Evolutionary conservation across 306 rosid species (phyloP).

Genomic region (Trichosanthes truncata): DNA sequence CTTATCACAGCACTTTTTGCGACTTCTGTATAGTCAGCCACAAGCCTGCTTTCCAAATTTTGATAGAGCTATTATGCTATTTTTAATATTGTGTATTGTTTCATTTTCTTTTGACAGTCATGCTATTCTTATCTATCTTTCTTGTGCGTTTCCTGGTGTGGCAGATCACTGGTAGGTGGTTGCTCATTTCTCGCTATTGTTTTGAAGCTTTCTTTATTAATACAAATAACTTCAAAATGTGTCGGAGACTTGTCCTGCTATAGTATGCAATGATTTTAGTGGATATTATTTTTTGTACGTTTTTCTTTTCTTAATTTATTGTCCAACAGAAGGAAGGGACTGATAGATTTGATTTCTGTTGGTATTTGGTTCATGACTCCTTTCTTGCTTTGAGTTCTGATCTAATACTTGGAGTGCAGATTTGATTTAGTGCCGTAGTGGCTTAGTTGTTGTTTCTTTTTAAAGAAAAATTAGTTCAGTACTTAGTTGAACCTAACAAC

Average conservation of each 20-base stretch:
- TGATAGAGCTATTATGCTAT: not conserved
- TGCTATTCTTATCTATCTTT: slow-evolving; percentile 70
- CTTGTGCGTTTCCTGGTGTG: slow-evolving; percentile 75
- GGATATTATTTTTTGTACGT: not conserved
- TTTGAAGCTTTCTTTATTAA: not conserved
- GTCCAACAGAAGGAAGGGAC: not conserved
- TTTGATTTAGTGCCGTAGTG: not conserved
- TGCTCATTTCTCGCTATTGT: slow-evolving; percentile 10
- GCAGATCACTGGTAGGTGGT: slow-evolving; percentile 68
- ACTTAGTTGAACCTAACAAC: not conserved
- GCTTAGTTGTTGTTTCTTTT: not conserved
- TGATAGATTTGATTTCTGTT: not conserved
- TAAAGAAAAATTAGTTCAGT: not conserved
- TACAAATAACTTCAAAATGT: not conserved
- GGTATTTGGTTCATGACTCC: not conserved
- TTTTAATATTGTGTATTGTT: not conserved
- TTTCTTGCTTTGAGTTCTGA: not conserved
- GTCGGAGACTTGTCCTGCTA: not conserved
- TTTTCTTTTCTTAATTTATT: not conserved
- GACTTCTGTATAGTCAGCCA: not conserved
- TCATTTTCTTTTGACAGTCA: slow-evolving; percentile 45
- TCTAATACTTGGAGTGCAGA: not conserved
- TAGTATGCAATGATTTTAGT: not conserved
- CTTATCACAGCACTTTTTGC: not conserved
- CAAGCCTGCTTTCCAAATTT: not conserved